Base-by-base conservation (phyloP, 306 rosid species). In the Oemleria cerasiformis region DNA sequence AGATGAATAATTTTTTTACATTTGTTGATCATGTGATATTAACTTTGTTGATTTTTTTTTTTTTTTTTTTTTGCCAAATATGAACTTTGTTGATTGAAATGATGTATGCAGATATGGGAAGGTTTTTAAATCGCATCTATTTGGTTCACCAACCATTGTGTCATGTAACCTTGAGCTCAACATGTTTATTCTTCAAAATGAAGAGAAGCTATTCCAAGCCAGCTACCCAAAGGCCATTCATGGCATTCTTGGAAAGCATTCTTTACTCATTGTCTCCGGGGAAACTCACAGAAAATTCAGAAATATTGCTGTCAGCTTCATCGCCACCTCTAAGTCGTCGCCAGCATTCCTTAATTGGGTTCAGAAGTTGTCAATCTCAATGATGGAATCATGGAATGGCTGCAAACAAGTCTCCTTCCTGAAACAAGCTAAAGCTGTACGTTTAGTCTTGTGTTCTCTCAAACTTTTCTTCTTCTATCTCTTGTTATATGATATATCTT, bases 111-210 rank as follows among this genome's bases (percentile, higher is more conserved):
- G 96, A 76, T 92, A 84, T 56, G 97, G 96, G 34, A 87, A 71
- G 80, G 83, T 92, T 65, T 92, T 92, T 86, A 92, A 84, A 77
- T 89, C 94, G 0, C 87, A 87, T 83, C 45, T 89, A 9, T 87
- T 89, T 78, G 97, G 96, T 47, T 81, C 75, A 42, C 86, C 86
- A 17, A 79, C 94, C 76, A 84, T 89, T 25, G 94, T 92, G 55
- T 92, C 97, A 9, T 92, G 94, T 56, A 92, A 92, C 79, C 74
- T 73, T 66, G 94, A 89, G 70, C 79, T 92, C 51, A 92, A 86
- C 83, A 38, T 63, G 85, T 89, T 80, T 43, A 70, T 92, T 79
- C 93, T 92, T 82, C 96, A 89, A 53, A 92, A 92, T 51, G 96
- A 92, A 65, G 90, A 88, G 39, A 92, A 75, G 66, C 64, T 89